A percentile compares a stretch with the other conserved stretches of the same genome.
Conservation (phyloP, 306 rosid genomes). For the Begonia fuchsioides region DNA sequence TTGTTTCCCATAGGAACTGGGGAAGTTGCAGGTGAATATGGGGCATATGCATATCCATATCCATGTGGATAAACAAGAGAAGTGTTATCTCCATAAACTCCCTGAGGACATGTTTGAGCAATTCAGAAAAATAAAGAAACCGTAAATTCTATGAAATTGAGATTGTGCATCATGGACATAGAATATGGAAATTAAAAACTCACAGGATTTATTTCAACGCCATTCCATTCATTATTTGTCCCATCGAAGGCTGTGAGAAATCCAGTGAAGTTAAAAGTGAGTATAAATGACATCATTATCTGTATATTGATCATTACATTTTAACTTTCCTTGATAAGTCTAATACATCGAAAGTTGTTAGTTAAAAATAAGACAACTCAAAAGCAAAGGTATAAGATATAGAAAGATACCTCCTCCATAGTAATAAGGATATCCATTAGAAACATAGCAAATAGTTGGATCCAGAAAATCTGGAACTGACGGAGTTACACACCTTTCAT, state of each 20-base stretch:
- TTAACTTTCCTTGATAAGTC: no score
- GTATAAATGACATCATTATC: not conserved
- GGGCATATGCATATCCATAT: constrained; percentile 74
- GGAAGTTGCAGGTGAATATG: constrained; percentile 86
- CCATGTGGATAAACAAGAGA: constrained; percentile 76
- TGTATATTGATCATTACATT: no score
- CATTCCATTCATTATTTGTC: constrained; percentile 64
- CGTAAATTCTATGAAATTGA: no score
- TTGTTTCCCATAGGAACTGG: constrained; percentile 91
- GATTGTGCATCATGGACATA: no score
- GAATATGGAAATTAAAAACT: constrained; percentile 5
- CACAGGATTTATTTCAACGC: constrained; percentile 75
- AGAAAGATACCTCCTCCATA: constrained; percentile 45
- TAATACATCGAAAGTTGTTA: no score
- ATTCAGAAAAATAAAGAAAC: no score
- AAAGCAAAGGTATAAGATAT: no score
- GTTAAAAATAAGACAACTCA: no score
- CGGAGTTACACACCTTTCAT: constrained; percentile 73
- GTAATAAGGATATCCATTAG: constrained; percentile 64
- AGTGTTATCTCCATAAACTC: constrained; percentile 86
- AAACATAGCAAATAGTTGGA: constrained; percentile 65
- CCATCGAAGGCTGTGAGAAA: constrained; percentile 50
- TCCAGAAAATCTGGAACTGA: constrained; percentile 51
- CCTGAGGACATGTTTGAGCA: constrained; percentile 18
- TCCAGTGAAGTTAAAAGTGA: not conserved